Evolutionary conservation across 495 filamentous ascomycete species (phyloP).

Genomic region (Pyronema omphalodes): DNA sequence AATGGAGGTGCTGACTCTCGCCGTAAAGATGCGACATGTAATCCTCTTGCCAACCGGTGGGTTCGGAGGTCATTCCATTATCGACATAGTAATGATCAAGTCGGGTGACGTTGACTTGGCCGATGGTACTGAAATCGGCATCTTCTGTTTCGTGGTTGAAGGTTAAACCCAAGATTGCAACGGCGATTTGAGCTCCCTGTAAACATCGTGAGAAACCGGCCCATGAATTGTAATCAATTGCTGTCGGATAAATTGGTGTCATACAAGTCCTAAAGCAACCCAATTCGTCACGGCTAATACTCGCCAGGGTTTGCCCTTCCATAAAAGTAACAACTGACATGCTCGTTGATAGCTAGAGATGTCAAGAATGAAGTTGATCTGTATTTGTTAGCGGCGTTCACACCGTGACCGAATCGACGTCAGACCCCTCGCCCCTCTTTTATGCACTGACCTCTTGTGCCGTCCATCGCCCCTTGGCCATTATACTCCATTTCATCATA

Average conservation of each 20-base stretch:
- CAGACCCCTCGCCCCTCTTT: too few relatives aligned
- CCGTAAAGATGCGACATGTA: constrained; percentile 2
- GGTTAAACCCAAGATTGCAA: neutral
- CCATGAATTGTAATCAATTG: neutral
- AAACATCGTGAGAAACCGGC: neutral
- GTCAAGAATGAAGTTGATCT: constrained; percentile 18
- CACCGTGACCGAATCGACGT: too few relatives aligned
- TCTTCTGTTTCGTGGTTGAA: neutral
- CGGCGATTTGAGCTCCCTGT: neutral
- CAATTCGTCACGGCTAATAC: neutral
- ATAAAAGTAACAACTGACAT: constrained; percentile 4
- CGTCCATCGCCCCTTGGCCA: constrained; percentile 10
- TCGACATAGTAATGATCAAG: constrained; percentile 1
- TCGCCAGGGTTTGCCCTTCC: neutral
- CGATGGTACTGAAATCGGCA: neutral
- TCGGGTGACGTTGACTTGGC: neutral
- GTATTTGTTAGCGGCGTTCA: neutral
- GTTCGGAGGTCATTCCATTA: neutral
- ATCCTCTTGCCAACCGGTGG: neutral
- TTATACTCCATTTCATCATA: constrained; percentile 18
- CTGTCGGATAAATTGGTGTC: neutral
- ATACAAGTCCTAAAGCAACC: neutral
- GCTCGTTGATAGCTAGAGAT: constrained; percentile 18
- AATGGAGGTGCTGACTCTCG: neutral
- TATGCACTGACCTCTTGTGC: constrained; percentile 11